Evolutionary conservation across 148 eudicot species (phyloP).

Genomic region (Drosera capensis): DNA sequence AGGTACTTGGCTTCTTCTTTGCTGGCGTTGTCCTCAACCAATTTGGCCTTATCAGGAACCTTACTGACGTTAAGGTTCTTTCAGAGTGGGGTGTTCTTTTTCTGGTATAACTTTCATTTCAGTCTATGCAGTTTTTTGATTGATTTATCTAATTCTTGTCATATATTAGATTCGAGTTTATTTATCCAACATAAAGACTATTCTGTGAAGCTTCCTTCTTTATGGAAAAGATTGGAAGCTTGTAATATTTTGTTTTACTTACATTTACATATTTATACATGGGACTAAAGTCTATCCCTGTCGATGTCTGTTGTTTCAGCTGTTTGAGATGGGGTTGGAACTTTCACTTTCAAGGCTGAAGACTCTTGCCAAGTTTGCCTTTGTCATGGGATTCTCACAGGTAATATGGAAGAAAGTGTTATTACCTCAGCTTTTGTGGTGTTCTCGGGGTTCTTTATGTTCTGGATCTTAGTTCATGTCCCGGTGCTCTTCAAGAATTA

Average conservation of each 20-base stretch:
- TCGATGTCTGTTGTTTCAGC: constrained; percentile 27
- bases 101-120: constrained; percentile 38
- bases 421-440: neutral
- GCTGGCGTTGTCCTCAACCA: constrained; percentile 93
- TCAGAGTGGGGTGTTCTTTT: constrained; percentile 99
- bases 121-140: too few relatives aligned
- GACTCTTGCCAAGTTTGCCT: constrained; percentile 94
- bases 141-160: too few relatives aligned
- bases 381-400: constrained; percentile 93
- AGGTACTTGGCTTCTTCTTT: constrained; percentile 96
- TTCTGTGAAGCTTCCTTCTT: neutral
- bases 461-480: too few relatives aligned
- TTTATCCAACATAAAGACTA: neutral
- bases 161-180: too few relatives aligned
- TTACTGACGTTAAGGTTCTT: constrained; percentile 82
- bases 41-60: constrained; percentile 84
- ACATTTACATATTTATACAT: neutral
- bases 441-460: too few relatives aligned
- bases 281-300: neutral
- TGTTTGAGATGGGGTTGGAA: constrained; percentile 98
- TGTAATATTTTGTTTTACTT: neutral
- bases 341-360: constrained; percentile 88
- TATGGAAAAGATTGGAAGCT: neutral
- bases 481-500: too few relatives aligned
- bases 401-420: constrained; percentile 17